Evolutionary conservation across 164 flowering plant genomes (phyloP), one percentile per base, ranked within the genome.

Genomic region (Berberis thunbergii): DNA sequence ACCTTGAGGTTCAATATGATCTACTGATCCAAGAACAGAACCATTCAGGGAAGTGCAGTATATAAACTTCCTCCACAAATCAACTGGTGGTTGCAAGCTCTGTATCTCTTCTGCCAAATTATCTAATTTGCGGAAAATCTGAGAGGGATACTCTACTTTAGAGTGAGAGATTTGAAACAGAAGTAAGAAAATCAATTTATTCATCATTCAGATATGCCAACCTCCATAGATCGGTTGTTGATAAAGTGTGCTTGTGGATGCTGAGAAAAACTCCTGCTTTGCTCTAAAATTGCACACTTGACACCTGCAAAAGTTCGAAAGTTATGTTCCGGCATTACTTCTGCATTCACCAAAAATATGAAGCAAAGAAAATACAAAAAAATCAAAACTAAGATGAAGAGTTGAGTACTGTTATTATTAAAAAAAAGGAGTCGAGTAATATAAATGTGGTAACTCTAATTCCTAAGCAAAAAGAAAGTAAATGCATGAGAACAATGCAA

Each of bases 231-330:
- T 13, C 97, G 84, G 70, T 91, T 94, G 77, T 94, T 91, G 71
- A 94, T 87, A 77, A 94, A 94, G 76, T 91, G 97, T 9, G 99
- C 99, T 67, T 87, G 97, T 59, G 99, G 97, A 64, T 94, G 99
- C 53, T 75, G 79, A 49, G 99, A 82, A 70, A 94, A 91, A 5
- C 65, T 63, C 64, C 6, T 74, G 69, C 62, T 83, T 77, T 81
- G 89, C 84, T 94, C 99, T 75, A 94, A 12, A 75, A 91, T 77
- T 7, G 90, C 75, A 70, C 99, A 91, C 70, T 77, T 80, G 42
- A 94, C 79, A 64, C 97, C 99, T 93, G 66, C 61, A 73, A 66
- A 54, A 62, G 26, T 26, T 26, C 26, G 26, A 26, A 26, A 26
- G 26, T 26, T 26, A 26, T 26, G 26, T 26, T 26, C 26, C 26